phyloP scores from a whole-genome alignment of 345 rosid genomes.

The Aurinia saxatilis region DNA sequence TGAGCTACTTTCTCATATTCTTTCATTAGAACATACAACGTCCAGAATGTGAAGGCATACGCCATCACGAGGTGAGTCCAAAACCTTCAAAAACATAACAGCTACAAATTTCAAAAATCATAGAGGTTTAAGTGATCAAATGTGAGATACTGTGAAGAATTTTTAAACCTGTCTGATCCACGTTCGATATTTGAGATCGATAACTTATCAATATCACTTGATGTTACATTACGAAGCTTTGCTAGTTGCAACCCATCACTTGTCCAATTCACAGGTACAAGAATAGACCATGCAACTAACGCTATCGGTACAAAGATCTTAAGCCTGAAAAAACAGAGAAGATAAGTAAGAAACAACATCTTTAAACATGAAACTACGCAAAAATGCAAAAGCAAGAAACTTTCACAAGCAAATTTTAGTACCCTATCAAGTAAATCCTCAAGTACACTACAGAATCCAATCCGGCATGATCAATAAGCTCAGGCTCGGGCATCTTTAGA shows the following conservation, averaged over 20 bases:
- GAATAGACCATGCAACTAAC: constrained; percentile 62
- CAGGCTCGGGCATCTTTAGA: constrained; percentile 81
- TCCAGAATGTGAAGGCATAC: constrained; percentile 85
- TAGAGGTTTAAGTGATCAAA: background rate
- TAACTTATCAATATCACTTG: constrained; percentile 84
- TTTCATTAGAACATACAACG: constrained; percentile 63
- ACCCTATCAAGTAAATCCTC: constrained; percentile 93
- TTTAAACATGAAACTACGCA: background rate
- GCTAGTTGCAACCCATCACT: constrained; percentile 41
- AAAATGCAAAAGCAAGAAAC: background rate
- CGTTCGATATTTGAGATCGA: constrained; percentile 72
- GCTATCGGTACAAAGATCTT: constrained; percentile 85
- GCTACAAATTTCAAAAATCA: background rate
- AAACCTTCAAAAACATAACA: constrained; percentile 43
- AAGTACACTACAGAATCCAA: constrained; percentile 91
- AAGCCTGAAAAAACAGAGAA: constrained; percentile 39
- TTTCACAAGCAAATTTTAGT: constrained; percentile 5
- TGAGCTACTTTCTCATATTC: constrained; percentile 75
- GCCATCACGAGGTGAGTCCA: constrained; percentile 87
- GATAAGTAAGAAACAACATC: background rate
- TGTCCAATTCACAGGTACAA: constrained; percentile 86
- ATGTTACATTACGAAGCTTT: constrained; percentile 49
- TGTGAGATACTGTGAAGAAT: background rate
- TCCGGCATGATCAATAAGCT: constrained; percentile 94
- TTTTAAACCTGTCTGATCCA: constrained; percentile 55